Evolutionary conservation across 2,329 filamentous ascomycete genomes (phyloP).

Genomic region (Sclerotinia sclerotiorum): DNA sequence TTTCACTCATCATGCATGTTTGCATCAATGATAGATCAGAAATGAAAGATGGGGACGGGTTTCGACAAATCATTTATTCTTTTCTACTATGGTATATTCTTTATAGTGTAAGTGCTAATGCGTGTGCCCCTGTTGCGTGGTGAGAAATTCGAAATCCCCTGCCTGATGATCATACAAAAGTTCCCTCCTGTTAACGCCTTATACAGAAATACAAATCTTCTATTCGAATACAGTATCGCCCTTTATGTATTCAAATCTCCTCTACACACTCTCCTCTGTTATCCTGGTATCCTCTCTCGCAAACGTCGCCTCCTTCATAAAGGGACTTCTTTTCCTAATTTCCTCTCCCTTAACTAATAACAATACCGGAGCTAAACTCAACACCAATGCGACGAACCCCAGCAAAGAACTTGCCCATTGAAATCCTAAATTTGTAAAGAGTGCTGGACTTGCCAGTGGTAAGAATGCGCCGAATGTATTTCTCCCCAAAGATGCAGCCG

Average conservation of each 20-base stretch:
- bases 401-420: conserved; percentile 17
- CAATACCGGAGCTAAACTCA: conserved; percentile 39
- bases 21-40: background rate
- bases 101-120: background rate
- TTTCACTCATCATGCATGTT: background rate
- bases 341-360: conserved; percentile 45
- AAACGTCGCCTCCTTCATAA: conserved; percentile 40
- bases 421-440: conserved; percentile 9
- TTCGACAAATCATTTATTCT: background rate
- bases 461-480: conserved; percentile 11
- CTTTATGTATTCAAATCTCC: too few relatives aligned
- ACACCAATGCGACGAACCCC: conserved; percentile 10
- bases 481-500: background rate
- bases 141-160: background rate
- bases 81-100: background rate
- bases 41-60: too few relatives aligned
- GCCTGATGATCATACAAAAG: background rate
- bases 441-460: conserved; percentile 9
- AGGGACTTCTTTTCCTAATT: conserved; percentile 44
- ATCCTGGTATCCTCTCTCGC: background rate
- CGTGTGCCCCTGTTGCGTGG: background rate
- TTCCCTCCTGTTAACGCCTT: background rate
- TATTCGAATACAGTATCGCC: background rate
- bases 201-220: background rate
- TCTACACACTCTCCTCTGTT: background rate